These are phyloP conservation scores for Erodium trifolium DNA, from an alignment of 441 rosid species.

Conservation along the genomic window DNA sequence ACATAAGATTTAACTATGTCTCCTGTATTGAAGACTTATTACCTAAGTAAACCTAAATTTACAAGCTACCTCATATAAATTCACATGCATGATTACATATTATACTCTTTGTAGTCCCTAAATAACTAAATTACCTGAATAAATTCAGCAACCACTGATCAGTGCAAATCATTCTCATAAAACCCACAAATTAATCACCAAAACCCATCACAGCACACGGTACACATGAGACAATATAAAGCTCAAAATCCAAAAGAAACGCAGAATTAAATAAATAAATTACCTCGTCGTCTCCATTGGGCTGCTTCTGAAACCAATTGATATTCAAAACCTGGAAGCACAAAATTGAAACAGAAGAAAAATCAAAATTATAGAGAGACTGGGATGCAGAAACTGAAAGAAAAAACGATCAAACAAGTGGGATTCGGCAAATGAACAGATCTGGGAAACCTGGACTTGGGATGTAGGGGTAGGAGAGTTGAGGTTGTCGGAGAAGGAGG, in stretches of 20 bases:
- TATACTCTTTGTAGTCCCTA: too few species aligned
- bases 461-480: slow-evolving; percentile 67
- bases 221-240: not conserved
- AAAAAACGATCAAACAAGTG: slow-evolving; percentile 1
- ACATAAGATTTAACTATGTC: too few species aligned
- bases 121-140: too few species aligned
- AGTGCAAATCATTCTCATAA: not conserved
- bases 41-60: too few species aligned
- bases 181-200: not conserved
- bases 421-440: not conserved
- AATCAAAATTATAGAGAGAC: too few species aligned
- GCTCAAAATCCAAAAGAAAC: not conserved
- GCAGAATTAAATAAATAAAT: not conserved
- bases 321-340: slow-evolving; percentile 59
- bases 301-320: slow-evolving; percentile 80
- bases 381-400: not conserved
- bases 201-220: too few species aligned
- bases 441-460: slow-evolving; percentile 58
- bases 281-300: slow-evolving; percentile 86
- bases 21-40: too few species aligned
- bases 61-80: too few species aligned
- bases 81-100: too few species aligned
- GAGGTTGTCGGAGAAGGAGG: slow-evolving; percentile 74
- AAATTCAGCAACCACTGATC: too few species aligned
- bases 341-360: slow-evolving; percentile 1